Base-by-base conservation (phyloP, 78 protist genomes). In the Diacronema lutheri region DNA sequence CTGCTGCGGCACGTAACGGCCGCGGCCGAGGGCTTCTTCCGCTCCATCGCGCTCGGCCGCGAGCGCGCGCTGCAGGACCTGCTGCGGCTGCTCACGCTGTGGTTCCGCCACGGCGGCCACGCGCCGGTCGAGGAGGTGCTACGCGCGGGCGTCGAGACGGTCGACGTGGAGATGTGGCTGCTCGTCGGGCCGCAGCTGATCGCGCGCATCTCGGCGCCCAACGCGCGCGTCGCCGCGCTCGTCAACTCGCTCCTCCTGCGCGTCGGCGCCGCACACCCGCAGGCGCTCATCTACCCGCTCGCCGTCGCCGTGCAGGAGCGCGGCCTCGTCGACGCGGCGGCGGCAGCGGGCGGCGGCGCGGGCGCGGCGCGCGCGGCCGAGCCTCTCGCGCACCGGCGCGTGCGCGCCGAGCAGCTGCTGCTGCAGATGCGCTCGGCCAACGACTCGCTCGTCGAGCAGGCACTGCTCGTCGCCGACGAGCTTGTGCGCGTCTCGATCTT, bases 241-340 rank as follows among this genome's bases (percentile, higher is more conserved):
- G 72, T 95, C 71, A 91, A 90, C 86, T 78, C 85, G 29, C 85
- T 96, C 16, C 85, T 98, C 5, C 37, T 82, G n/a, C 64, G 50
- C 57, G 90, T 97, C 29, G 98, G 98, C 73, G 79, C 86, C 77
- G 86, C 64, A 82, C 99, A 98, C 82, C 99, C 99, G 46, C 99
- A 98, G 86, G 99, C 99, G 1, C 92, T 98, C 33, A 88, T 98
- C 35, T 98, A 96, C 90, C 99, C 99, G 61, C 89, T 98, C n/a
- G 91, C 97, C 26, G 99, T 98, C 57, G 98, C 98, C 20, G 92
- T 71, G 31, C 94, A 95, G 83, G 96, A 98, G 41, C 35, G 68
- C 64, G 83, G 96, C 35, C 97, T 95, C 25, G 19, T 81, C 37
- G 69, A 83, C 71, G 50, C n/a, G n/a, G n/a, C n/a, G n/a, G n/a